Conservation (phyloP, 306 rosid species). For the Arachis stenosperma region DNA sequence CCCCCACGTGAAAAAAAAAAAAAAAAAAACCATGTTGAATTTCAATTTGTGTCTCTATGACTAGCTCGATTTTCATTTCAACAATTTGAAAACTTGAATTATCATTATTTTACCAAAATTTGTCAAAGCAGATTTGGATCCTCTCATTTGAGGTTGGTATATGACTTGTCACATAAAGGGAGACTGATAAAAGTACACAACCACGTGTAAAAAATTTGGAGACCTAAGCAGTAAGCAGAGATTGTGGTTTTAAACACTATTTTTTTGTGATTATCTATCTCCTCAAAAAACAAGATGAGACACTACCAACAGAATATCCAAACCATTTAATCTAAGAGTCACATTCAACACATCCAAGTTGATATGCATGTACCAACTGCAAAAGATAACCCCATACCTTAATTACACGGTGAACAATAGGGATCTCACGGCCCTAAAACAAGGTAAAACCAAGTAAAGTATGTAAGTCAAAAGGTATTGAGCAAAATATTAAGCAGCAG, state of each 20-base stretch:
- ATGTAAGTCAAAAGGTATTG: neutral
- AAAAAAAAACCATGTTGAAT: too few relatives aligned
- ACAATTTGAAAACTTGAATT: neutral
- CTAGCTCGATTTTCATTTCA: neutral
- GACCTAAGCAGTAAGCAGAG: neutral
- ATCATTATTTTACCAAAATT: neutral
- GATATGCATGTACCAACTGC: conserved; percentile 4
- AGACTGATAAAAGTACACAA: neutral
- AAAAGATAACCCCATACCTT: conserved; percentile 48
- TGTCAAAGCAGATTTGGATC: neutral
- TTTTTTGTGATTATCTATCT: neutral
- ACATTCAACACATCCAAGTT: conserved; percentile 11
- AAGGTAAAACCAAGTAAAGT: neutral
- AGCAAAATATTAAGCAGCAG: neutral
- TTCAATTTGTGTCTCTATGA: neutral
- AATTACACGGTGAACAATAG: conserved; percentile 80
- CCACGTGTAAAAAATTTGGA: neutral
- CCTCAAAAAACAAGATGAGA: neutral
- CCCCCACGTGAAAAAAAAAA: too few relatives aligned
- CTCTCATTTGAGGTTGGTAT: neutral
- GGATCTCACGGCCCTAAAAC: conserved; percentile 75
- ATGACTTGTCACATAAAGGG: neutral
- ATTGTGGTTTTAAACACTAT: neutral
- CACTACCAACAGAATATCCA: neutral
- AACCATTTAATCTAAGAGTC: neutral